Conservation (phyloP, 306 rosid genomes). For the Pterocarpus santalinus region DNA sequence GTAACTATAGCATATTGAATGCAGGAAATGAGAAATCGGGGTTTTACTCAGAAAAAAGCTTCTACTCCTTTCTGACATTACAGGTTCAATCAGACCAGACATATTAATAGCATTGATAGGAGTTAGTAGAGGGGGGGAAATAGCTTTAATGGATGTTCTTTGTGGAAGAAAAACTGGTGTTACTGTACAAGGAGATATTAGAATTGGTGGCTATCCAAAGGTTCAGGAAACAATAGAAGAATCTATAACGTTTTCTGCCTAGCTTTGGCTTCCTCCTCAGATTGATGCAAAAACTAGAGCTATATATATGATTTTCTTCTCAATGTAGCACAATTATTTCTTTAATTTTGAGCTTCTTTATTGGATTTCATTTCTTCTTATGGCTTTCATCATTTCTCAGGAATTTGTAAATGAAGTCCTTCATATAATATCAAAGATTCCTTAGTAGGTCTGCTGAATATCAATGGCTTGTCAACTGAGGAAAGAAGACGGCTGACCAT, state of each 20-base stretch:
- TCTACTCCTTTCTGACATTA: slow-evolving; percentile 68
- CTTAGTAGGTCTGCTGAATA: slow-evolving; percentile 62
- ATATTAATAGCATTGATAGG: slow-evolving; percentile 76
- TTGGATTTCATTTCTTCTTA: slow-evolving; percentile 13
- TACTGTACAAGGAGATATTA: slow-evolving; percentile 62
- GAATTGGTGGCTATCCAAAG: slow-evolving; percentile 67
- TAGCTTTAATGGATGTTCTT: slow-evolving; percentile 78
- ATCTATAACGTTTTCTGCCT: slow-evolving; percentile 67
- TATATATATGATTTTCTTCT: slow-evolving; percentile 58
- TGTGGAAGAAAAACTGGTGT: slow-evolving; percentile 75
- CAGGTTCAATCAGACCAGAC: slow-evolving; percentile 70
- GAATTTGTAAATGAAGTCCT: slow-evolving; percentile 71
- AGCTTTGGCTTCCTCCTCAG: slow-evolving; percentile 65
- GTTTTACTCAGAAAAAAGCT: slow-evolving; percentile 60
- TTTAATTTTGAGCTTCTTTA: slow-evolving; percentile 17
- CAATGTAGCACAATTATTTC: background rate
- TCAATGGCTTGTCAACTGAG: slow-evolving; percentile 73
- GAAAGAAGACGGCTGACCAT: slow-evolving; percentile 72
- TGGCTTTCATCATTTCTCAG: slow-evolving; percentile 44
- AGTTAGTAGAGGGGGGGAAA: slow-evolving; percentile 79
- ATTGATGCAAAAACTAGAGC: slow-evolving; percentile 62
- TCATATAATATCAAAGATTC: slow-evolving; percentile 67
- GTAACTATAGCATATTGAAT: slow-evolving; percentile 11
- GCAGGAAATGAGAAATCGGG: slow-evolving; percentile 76
- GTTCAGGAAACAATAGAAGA: slow-evolving; percentile 62